phyloP scores from a whole-genome alignment of 805 yeast species.

The Candida alai region DNA sequence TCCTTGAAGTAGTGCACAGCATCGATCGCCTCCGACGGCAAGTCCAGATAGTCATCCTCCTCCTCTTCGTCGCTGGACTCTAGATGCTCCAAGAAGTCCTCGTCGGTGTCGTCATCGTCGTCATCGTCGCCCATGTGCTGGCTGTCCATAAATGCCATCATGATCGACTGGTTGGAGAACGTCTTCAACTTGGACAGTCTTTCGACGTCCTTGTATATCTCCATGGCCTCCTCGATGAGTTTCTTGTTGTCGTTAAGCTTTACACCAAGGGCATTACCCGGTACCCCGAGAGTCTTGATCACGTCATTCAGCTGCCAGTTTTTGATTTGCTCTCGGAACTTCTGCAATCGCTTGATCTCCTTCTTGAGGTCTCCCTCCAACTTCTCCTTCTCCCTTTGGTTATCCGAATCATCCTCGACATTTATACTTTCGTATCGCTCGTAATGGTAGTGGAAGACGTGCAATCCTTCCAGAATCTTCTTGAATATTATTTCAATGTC shows the following conservation, averaged over 20 bases:
- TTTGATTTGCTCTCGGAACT: conserved; percentile 43
- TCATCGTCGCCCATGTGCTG: conserved; percentile 7
- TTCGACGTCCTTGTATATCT: conserved; percentile 42
- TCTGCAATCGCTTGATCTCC: conserved; percentile 43
- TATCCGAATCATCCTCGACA: conserved; percentile 25
- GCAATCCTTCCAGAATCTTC: conserved; percentile 43
- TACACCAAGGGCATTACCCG: conserved; percentile 11
- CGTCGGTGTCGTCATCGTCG: conserved; percentile 10
- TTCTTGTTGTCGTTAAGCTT: conserved; percentile 35
- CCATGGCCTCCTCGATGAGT: conserved; percentile 44
- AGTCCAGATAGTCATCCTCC: conserved; percentile 24
- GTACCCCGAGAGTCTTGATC: conserved; percentile 18
- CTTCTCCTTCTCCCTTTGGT: conserved; percentile 43
- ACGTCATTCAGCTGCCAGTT: conserved; percentile 41
- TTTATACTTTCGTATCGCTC: conserved; percentile 37
- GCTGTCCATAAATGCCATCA: conserved; percentile 36
- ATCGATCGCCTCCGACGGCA: conserved; percentile 32
- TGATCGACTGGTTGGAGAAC: conserved; percentile 42
- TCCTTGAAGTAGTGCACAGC: conserved; percentile 30
- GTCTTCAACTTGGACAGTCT: conserved; percentile 41
- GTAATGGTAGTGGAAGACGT: conserved; percentile 41
- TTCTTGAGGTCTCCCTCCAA: conserved; percentile 42
- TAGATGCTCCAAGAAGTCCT: conserved; percentile 2
- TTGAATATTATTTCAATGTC: conserved; percentile 42
- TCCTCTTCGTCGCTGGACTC: conserved; percentile 16